Base-by-base conservation (phyloP, 495 filamentous ascomycete species). In the Trichoderma orchidacearum region DNA sequence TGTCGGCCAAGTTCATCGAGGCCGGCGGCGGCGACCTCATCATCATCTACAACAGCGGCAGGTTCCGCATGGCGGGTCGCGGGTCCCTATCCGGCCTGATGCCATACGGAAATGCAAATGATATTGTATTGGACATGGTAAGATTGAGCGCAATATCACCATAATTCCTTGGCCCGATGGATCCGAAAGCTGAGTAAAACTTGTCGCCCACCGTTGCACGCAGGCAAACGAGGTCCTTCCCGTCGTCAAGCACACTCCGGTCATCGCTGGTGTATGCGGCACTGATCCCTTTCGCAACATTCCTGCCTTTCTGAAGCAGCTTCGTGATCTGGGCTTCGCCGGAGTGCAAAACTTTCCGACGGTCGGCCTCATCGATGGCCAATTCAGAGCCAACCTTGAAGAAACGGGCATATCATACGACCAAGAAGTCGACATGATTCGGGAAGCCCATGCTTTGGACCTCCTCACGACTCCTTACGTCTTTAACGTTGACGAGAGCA, bases 301-400 rank as follows among this genome's bases (percentile, higher is more conserved):
- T 66, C 65, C 72, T 8, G 58, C 59, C 11, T 85, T 87, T 66
- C 71, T 85, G 35, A 38, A 60, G 30, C 72, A 85, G 63, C 68
- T 88, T 36, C 71, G 75, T 38, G 72, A 68, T 5, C 61, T 85
- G 13, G 83, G 83, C 1, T 85, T 86, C 58, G 73, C 76, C 1
- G 85, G 85, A 7, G 77, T 86, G 30, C 84, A 86, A 67, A 88
- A 88, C 61, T 86, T 87, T 64, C 84, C 84, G 3, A 86, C 83
- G 2, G 84, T 88, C 5, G 84, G 84, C 0, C 67, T 87, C 7
- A 82, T 87, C 38, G 85, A 87, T 65, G 85, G 83, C 2, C 68
- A 72, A 15, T 87, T 87, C 60, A 75, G 85, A 17, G 65, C 68
- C 30, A 81, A 84, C 58, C 71, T 89, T 2, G 85, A 87, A 63